phyloP scores from a whole-genome alignment of 306 rosid genomes.

The Fragaria nilgerrensis region DNA sequence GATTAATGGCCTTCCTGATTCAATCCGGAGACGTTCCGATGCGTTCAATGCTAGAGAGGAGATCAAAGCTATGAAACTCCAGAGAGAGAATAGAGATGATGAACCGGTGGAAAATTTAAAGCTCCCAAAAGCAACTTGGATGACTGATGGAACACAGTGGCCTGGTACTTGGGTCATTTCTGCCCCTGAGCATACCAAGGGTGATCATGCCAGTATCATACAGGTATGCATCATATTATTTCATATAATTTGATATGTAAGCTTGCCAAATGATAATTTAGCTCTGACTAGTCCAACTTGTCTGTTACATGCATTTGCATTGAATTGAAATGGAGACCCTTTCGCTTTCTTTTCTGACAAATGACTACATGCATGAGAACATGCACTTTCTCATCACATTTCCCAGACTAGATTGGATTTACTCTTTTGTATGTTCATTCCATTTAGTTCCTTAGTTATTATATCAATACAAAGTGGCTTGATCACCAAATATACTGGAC shows the following conservation, averaged over 20 bases:
- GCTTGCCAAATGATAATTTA: neutral
- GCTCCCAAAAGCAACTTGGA: constrained; percentile 70
- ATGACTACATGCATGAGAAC: neutral
- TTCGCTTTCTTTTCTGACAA: neutral
- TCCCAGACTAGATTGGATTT: neutral
- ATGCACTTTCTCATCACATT: constrained; percentile 1
- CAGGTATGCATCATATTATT: constrained; percentile 40
- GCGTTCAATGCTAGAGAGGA: constrained; percentile 68
- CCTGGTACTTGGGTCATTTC: constrained; percentile 71
- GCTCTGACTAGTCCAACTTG: neutral
- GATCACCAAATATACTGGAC: neutral
- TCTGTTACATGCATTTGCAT: neutral
- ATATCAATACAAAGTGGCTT: neutral
- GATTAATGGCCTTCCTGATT: constrained; percentile 70
- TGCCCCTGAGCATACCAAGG: constrained; percentile 55
- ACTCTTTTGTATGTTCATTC: neutral
- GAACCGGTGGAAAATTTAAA: constrained; percentile 46
- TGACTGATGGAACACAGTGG: constrained; percentile 76
- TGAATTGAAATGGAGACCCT: neutral
- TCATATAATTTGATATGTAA: neutral
- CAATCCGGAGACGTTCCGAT: constrained; percentile 71
- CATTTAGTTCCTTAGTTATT: neutral
- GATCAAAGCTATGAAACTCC: constrained; percentile 50
- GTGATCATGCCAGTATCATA: constrained; percentile 81
- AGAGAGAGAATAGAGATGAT: constrained; percentile 54